phyloP scores from a whole-genome alignment of 345 rosid species.

The Tarenaya hassleriana region DNA sequence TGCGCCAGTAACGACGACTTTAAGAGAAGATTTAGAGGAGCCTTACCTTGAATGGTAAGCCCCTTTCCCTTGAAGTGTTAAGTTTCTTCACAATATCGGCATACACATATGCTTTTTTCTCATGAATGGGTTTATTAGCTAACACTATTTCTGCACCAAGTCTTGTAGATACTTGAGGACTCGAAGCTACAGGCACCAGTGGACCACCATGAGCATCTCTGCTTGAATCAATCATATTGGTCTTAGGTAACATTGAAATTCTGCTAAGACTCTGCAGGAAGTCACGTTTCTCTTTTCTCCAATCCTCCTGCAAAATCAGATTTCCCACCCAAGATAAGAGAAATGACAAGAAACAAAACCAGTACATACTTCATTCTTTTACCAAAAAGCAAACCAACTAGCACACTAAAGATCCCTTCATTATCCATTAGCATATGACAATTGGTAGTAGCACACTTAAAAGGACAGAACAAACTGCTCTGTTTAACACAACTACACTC shows the following conservation, averaged over 20 bases:
- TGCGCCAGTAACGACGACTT: constrained; percentile 12
- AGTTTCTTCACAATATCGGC: constrained; percentile 76
- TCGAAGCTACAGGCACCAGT: constrained; percentile 47
- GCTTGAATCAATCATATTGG: constrained; percentile 44
- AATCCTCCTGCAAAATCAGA: constrained; percentile 61
- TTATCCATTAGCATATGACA: constrained; percentile 8
- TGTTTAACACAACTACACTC: constrained; percentile 2
- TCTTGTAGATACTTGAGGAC: constrained; percentile 52
- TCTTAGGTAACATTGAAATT: constrained; percentile 76
- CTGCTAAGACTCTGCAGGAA: constrained; percentile 92
- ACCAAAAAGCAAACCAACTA: constrained; percentile 10
- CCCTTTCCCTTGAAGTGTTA: constrained; percentile 74
- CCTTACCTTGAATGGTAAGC: constrained; percentile 68
- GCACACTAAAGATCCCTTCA: neutral
- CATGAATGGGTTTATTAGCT: constrained; percentile 54
- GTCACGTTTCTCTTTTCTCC: constrained; percentile 91
- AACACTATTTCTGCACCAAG: constrained; percentile 53
- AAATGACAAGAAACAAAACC: neutral
- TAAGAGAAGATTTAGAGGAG: constrained; percentile 10
- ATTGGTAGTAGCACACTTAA: neutral
- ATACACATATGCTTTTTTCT: constrained; percentile 72
- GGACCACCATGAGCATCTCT: constrained; percentile 45
- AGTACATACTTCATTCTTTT: constrained; percentile 6
- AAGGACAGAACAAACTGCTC: neutral
- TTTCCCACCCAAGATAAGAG: constrained; percentile 14